Conservation (phyloP, 2,329 filamentous ascomycete genomes). For the Claviceps digitariae region DNA sequence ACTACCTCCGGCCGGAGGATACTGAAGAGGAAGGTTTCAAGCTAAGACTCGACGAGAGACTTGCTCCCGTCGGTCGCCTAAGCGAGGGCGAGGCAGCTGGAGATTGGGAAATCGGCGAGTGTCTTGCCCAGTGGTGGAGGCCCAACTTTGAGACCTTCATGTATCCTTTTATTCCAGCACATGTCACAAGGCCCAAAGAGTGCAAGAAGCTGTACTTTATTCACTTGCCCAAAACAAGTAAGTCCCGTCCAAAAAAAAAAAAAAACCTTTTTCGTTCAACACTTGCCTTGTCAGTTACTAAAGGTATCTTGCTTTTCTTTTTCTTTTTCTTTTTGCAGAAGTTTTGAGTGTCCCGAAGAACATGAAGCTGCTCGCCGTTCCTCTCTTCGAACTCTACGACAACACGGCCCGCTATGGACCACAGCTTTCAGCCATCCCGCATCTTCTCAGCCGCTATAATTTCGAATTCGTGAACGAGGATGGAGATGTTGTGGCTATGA, state of each 20-base stretch:
- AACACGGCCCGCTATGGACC: constrained; percentile 92
- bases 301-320: constrained; percentile 4
- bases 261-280: not conserved
- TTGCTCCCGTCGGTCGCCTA: constrained; percentile 79
- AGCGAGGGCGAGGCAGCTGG: constrained; percentile 72
- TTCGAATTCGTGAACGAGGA: constrained; percentile 96
- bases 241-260: constrained; percentile 14
- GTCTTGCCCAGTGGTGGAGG: constrained; percentile 94
- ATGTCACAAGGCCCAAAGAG: constrained; percentile 93
- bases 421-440: constrained; percentile 90
- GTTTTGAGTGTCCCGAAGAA: constrained; percentile 96
- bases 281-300: not conserved
- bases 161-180: constrained; percentile 95
- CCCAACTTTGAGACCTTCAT: constrained; percentile 99
- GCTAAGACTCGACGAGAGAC: constrained; percentile 74
- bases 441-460: constrained; percentile 87
- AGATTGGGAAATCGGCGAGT: constrained; percentile 91
- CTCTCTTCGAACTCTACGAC: constrained; percentile 94
- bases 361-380: constrained; percentile 96
- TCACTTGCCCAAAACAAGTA: constrained; percentile 82
- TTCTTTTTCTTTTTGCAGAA: constrained; percentile 38
- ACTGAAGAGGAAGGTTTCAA: constrained; percentile 96
- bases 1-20: constrained; percentile 80
- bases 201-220: constrained; percentile 99
- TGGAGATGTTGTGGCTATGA: constrained; percentile 73